Evolutionary conservation across 495 filamentous ascomycete species (phyloP), one percentile per base, ranked within the genome.

Genomic region (Penicillium mononematosum): DNA sequence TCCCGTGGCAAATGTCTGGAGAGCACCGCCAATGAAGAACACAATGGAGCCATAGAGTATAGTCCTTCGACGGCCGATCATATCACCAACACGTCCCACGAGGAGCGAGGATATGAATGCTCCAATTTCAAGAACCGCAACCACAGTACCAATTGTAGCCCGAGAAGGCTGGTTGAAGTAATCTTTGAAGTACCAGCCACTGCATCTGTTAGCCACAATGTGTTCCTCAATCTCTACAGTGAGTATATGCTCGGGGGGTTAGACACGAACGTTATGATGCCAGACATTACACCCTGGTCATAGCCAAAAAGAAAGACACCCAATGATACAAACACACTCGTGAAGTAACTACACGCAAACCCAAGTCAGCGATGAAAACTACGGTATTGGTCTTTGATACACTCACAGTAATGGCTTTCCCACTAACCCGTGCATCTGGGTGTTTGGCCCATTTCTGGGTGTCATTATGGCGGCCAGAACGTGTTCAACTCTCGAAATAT

Each of bases 231-330:
- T 29, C 3, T 36, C 22, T 17, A 12, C 16, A 16, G 16, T 10
- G 22, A 20, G 31, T 38, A 8, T 27, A 27, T 16, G 10, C 42
- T 50, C 31, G 50, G 48, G 59, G 20, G 42, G 53, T 53, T 27
- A 34, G 27, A 52, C 34, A 80, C 89, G 62, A 80, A 96, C 92
- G 89, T 97, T 75, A 98, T 97, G 66, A 98, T 96, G 42, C 94
- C 95, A 57, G 95, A 98, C 94, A 97, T 98, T 45, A 98, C 94
- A 58, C 94, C 94, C 72, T 98, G 94, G 69, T 98, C 94, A 82
- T 98, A 98, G 53, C 94, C 95, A 71, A 98, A 98, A 25, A 98
- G 78, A 64, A 98, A 98, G 25, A 98, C 94, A 24, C 94, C 94
- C 68, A 98, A 81, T 48, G 95, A 98, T 61, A 98, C 94, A 75